Evolutionary conservation across 1,284 basidiomycete species (phyloP).

Genomic region (Cryptococcus amylolentus): DNA sequence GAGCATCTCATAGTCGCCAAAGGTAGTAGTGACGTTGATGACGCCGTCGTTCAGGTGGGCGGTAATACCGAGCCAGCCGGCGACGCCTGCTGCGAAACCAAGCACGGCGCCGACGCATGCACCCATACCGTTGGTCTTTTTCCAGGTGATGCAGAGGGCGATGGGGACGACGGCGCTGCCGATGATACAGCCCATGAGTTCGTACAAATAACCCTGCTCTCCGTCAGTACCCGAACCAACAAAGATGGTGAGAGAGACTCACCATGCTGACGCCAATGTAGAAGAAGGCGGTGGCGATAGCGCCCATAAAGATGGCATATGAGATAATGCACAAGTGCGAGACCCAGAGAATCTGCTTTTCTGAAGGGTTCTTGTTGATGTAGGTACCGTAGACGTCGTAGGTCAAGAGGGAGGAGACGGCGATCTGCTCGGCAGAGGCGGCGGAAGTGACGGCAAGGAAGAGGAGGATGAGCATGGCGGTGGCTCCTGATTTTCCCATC

Average conservation of each 20-base stretch:
- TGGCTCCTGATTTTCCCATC: slow-evolving; percentile 70
- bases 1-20: slow-evolving; percentile 63
- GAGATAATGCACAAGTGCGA: slow-evolving; percentile 57
- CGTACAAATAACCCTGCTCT: slow-evolving; percentile 12
- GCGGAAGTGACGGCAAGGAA: slow-evolving; percentile 71
- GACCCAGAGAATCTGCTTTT: slow-evolving; percentile 58
- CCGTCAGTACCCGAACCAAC: slow-evolving; percentile 51
- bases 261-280: slow-evolving; percentile 81
- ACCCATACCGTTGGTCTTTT: slow-evolving; percentile 75
- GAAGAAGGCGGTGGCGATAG: slow-evolving; percentile 79
- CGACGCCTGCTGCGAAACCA: slow-evolving; percentile 69
- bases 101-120: slow-evolving; percentile 67
- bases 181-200: slow-evolving; percentile 56
- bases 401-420: slow-evolving; percentile 70
- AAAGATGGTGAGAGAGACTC: slow-evolving; percentile 57
- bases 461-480: slow-evolving; percentile 44
- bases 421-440: slow-evolving; percentile 83
- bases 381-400: slow-evolving; percentile 67
- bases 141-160: slow-evolving; percentile 75
- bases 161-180: slow-evolving; percentile 84
- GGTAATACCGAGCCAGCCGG: slow-evolving; percentile 81
- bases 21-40: slow-evolving; percentile 63
- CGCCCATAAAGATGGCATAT: slow-evolving; percentile 73
- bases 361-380: slow-evolving; percentile 59
- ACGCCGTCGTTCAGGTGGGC: slow-evolving; percentile 63